A percentile compares a stretch with the other conserved stretches of the same genome.
Conservation (phyloP, 2,329 filamentous ascomycete genomes). For the Colletotrichum musae region DNA sequence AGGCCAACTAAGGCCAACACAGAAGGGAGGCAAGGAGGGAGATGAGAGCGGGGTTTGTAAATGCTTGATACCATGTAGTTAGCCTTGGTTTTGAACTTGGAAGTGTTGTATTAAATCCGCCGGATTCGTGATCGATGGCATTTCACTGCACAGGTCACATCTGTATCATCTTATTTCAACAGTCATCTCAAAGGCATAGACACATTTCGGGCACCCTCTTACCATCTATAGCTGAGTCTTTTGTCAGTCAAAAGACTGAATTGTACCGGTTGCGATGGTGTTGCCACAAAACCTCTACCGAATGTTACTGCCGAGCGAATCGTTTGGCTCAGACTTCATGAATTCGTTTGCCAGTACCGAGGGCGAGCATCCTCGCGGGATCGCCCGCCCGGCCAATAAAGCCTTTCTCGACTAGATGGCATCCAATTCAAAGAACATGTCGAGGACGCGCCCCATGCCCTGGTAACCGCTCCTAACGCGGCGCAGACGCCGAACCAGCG, state of each 20-base stretch:
- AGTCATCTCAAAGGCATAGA: too few relatives aligned
- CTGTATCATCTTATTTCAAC: too few relatives aligned
- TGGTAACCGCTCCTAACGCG: background rate
- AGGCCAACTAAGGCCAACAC: constrained; percentile 21
- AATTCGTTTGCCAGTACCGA: too few relatives aligned
- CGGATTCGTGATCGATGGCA: background rate
- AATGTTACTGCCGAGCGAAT: too few relatives aligned
- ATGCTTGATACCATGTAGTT: background rate
- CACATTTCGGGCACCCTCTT: too few relatives aligned
- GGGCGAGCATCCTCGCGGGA: too few relatives aligned
- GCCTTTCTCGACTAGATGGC: background rate
- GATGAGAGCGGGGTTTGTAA: background rate
- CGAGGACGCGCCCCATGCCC: too few relatives aligned
- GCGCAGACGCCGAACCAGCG: background rate
- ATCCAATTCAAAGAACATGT: background rate
- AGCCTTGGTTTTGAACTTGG: background rate
- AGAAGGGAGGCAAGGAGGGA: background rate
- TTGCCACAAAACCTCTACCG: background rate
- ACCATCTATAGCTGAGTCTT: too few relatives aligned
- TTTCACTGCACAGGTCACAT: background rate
- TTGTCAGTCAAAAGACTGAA: too few relatives aligned
- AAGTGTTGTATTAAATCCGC: background rate
- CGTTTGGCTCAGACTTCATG: too few relatives aligned
- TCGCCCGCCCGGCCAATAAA: too few relatives aligned
- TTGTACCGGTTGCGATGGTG: background rate